Percentiles rank a stretch among this genome's conserved stretches.
phyloP scores from a whole-genome alignment of 2,329 filamentous ascomycete species.

The Monosporascus sp. region DNA sequence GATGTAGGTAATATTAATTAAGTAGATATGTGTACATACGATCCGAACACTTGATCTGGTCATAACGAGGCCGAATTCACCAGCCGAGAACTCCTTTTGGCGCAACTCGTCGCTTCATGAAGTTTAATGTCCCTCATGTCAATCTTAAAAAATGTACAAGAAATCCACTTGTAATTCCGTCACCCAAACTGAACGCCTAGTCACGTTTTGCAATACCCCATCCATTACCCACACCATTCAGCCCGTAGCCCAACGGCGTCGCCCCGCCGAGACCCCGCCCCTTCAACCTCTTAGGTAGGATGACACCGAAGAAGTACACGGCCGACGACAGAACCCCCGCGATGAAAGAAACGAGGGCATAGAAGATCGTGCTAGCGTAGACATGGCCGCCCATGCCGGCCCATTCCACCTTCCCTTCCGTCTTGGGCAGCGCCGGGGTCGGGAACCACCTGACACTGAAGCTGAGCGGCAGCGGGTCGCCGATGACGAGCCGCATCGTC shows the following conservation, averaged over 20 bases:
- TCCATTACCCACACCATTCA: slow-evolving; percentile 50
- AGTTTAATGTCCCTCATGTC: too few species aligned
- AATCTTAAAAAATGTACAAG: slow-evolving; percentile 5
- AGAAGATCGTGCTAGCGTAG: slow-evolving; percentile 59
- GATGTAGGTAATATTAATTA: too few species aligned
- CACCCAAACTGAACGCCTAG: slow-evolving; percentile 50
- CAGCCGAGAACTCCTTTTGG: too few species aligned
- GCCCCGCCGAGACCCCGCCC: slow-evolving; percentile 49
- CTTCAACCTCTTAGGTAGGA: slow-evolving; percentile 49
- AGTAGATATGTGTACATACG: too few species aligned
- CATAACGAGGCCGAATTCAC: too few species aligned
- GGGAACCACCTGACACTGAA: slow-evolving; percentile 88
- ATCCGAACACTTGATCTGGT: too few species aligned
- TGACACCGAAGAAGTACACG: slow-evolving; percentile 56
- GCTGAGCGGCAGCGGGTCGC: slow-evolving; percentile 72
- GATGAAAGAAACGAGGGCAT: slow-evolving; percentile 52
- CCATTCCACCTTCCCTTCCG: slow-evolving; percentile 61
- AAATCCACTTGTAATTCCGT: not conserved
- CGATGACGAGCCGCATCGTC: slow-evolving; percentile 70
- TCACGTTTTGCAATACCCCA: slow-evolving; percentile 37
- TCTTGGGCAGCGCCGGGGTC: slow-evolving; percentile 62
- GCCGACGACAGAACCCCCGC: slow-evolving; percentile 49
- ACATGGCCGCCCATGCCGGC: slow-evolving; percentile 59
- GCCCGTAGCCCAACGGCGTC: slow-evolving; percentile 52
- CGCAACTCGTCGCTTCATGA: too few species aligned